A percentile compares a stretch with the other conserved stretches of the same genome.
Conservation (phyloP, 805 yeast species). For the Saccharomycopsis vini region DNA sequence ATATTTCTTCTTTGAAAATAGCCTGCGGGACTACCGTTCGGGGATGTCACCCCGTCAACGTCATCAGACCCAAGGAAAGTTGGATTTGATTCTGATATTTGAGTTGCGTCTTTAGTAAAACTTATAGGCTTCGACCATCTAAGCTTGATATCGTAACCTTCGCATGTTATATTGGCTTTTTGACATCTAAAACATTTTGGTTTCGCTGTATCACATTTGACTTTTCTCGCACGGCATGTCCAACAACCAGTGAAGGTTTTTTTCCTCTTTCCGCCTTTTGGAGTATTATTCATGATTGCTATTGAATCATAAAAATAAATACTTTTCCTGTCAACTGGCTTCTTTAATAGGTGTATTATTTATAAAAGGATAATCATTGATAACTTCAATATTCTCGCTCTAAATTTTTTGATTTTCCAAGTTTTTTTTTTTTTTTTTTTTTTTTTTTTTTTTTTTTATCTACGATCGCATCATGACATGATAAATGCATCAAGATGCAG, state of each 20-base stretch:
- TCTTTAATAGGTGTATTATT: no score
- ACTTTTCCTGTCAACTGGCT: no score
- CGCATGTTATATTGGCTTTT: conserved; percentile 59
- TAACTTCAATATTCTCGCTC: no score
- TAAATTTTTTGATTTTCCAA: no score
- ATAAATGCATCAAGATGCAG: no score
- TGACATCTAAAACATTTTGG: conserved; percentile 70
- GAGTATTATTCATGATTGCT: no score
- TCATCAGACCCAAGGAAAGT: background rate
- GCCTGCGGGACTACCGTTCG: background rate
- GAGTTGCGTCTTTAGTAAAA: conserved; percentile 32
- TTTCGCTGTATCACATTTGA: conserved; percentile 65
- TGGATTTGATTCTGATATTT: background rate
- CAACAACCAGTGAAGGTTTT: conserved; percentile 86
- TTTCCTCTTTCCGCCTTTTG: no score
- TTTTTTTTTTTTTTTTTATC: no score
- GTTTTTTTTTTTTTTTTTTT: no score
- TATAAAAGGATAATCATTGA: no score
- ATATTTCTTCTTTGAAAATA: conserved; percentile 62
- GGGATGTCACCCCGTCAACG: background rate
- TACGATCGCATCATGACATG: no score
- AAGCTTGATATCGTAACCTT: conserved; percentile 75
- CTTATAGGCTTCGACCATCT: conserved; percentile 58
- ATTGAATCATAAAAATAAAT: no score
- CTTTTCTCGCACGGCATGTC: conserved; percentile 74